Evolutionary conservation across 2,329 filamentous ascomycete species (phyloP).

Genomic region (Penicillium sp.): DNA sequence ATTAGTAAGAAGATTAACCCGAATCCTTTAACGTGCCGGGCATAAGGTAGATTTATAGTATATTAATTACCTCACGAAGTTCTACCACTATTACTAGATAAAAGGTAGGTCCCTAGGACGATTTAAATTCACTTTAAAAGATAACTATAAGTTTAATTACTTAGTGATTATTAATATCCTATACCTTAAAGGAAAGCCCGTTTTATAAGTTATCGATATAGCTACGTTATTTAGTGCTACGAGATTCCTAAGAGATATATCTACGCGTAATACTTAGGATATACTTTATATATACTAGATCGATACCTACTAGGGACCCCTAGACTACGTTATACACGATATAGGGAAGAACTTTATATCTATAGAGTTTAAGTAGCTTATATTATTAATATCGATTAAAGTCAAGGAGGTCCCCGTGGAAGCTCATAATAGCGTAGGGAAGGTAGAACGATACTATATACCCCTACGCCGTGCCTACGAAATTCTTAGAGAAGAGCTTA

Average conservation of each 20-base stretch:
- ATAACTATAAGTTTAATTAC: neutral
- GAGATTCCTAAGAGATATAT: neutral
- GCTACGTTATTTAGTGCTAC: neutral
- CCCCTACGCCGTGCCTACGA: neutral
- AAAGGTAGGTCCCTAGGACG: neutral
- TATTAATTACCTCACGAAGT: neutral
- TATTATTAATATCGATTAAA: neutral
- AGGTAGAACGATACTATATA: neutral
- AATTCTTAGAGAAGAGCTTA: neutral
- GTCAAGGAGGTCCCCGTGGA: neutral
- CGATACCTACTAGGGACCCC: neutral
- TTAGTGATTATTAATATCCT: neutral
- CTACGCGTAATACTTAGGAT: neutral
- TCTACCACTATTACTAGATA: neutral
- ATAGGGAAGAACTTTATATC: neutral
- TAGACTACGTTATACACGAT: neutral
- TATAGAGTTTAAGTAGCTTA: neutral
- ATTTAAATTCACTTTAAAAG: neutral
- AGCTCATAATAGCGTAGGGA: neutral
- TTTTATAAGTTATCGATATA: neutral
- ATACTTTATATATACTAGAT: neutral
- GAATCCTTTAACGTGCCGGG: neutral
- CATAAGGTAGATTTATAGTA: neutral
- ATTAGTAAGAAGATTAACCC: neutral
- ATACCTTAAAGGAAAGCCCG: neutral